A percentile compares a stretch with the other conserved stretches of the same genome.
Evolutionary conservation across 805 yeast genomes (phyloP).

Genomic region (Starmerella tilneyi): DNA sequence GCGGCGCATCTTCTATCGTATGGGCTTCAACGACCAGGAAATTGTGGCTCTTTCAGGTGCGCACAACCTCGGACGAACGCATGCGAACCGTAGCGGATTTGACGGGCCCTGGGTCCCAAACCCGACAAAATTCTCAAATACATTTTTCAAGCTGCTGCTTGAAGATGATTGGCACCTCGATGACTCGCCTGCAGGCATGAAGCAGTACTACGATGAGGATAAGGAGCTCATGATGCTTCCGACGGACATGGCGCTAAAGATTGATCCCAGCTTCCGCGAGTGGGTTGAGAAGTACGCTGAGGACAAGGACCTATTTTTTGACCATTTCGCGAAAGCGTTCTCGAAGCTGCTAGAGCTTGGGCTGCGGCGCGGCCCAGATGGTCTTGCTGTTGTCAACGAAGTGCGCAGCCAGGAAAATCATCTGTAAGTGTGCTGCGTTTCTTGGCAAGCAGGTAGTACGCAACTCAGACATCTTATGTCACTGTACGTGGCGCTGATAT

Average conservation of each 20-base stretch:
- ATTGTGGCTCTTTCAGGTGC: slow-evolving; percentile 55
- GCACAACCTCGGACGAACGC: slow-evolving; percentile 55
- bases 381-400: slow-evolving; percentile 29
- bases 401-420: slow-evolving; percentile 20
- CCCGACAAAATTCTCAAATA: slow-evolving; percentile 64
- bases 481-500: too few relatives aligned
- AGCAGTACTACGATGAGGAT: slow-evolving; percentile 40
- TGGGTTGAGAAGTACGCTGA: slow-evolving; percentile 61
- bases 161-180: slow-evolving; percentile 45
- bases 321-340: slow-evolving; percentile 57
- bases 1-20: slow-evolving; percentile 43
- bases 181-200: slow-evolving; percentile 34
- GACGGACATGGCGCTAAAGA: slow-evolving; percentile 61
- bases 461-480: too few relatives aligned
- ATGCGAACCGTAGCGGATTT: slow-evolving; percentile 57
- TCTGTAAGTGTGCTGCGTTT: background rate
- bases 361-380: slow-evolving; percentile 47
- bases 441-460: too few relatives aligned
- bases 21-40: slow-evolving; percentile 54
- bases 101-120: slow-evolving; percentile 88
- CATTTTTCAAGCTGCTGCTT: slow-evolving; percentile 49
- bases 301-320: slow-evolving; percentile 51
- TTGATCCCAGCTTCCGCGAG: slow-evolving; percentile 47
- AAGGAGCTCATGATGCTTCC: slow-evolving; percentile 76
- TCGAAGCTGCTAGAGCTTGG: slow-evolving; percentile 69